Evolutionary conservation across 2,329 filamentous ascomycete species (phyloP), one percentile per base, ranked within the genome.

Genomic region (Diaporthe velutina): DNA sequence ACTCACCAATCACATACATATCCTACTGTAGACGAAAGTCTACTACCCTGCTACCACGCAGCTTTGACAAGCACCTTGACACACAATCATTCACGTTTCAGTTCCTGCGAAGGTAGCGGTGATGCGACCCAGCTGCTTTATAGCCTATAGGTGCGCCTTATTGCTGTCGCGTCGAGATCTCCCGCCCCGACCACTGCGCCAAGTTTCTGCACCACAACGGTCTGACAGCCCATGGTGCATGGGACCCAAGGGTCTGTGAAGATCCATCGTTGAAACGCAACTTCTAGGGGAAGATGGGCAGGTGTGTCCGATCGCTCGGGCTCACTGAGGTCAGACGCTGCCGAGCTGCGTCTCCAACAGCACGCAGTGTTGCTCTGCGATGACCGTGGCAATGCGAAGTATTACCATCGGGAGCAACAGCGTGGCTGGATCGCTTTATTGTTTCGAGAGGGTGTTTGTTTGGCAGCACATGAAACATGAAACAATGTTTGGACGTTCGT

Each of bases 391-490:
- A 52, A 40, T 68, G 15, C 12, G 48, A 15, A 30, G 33, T 28
- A 64, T 48, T 48, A 40, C 30, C 64, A 38, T 67, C 15, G 30
- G 45, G 3, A 38, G 61, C 30, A 67, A 67, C 30, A n/a, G 61
- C 64, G 13, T 52, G 45, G 45, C 22, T 54, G 45, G 45, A 13
- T 54, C 64, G 52, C 28, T 22, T 45, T 40, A 25, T 15, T 28
- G 64, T 68, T 68, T 68, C 33, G 48, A 54, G 48, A 25, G 30
- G 15, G 45, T 40, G 48, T 40, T 68, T 54, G 45, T 54, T 22
- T 52, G 64, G 33, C 33, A 50, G 64, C 64, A 68, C 33, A 40
- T 54, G 64, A 68, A 68, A 54, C 45, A 54, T 54, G 64, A 68
- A 68, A 68, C 48, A 68, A 68, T 68, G 33, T 68, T 54, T 54